Evolutionary conservation across 2,329 filamentous ascomycete genomes (phyloP), one percentile per base, ranked within the genome.

Genomic region (Cladosporium sp.): DNA sequence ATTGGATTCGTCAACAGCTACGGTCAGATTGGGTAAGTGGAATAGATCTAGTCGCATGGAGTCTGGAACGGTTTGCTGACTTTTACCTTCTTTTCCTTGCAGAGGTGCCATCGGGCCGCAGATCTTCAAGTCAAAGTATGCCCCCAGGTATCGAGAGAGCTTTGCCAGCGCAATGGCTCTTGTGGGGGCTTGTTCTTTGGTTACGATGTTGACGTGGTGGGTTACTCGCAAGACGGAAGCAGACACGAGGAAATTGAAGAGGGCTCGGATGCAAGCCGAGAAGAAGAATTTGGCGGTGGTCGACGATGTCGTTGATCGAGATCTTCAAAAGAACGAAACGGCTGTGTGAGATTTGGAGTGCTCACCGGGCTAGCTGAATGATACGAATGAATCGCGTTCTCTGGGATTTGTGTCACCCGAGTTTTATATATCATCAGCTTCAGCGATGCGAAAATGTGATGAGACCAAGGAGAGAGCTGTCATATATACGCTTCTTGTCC

Each of bases 101-200:
- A n/a, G 76, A n/a, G 75, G 77, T 54, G 77, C 77, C 39, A 75
- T 79, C 51, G 64, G 66, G 1, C 67, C 64, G 5, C 50, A 61
- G 29, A 64, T 67, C 7, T 73, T 73, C 57, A 59, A 56, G 1
- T 43, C 40, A 3, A 46, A 35, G n/a, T 50, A 47, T 38, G 47
- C 47, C 6, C 51, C 51, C 9, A 40, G 29, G n/a, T 50, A 50
- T 36, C 32, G 20, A 7, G 33, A 43, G 12, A 40, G 38, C 18
- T 50, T 53, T 35, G 51, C 47, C 16, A 50, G 40, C 27, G 51
- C 42, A 3, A 53, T 53, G 51, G 51, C 33, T 0, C 39, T 53
- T 8, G 47, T 53, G 19, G 47, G 30, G 5, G 16, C 29, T 4
- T 50, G 41, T 13, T 27, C 50, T 6, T n/a, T 50, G 7, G 29